Base-by-base conservation (phyloP, 1,284 basidiomycete species). In the Mycena sp. region DNA sequence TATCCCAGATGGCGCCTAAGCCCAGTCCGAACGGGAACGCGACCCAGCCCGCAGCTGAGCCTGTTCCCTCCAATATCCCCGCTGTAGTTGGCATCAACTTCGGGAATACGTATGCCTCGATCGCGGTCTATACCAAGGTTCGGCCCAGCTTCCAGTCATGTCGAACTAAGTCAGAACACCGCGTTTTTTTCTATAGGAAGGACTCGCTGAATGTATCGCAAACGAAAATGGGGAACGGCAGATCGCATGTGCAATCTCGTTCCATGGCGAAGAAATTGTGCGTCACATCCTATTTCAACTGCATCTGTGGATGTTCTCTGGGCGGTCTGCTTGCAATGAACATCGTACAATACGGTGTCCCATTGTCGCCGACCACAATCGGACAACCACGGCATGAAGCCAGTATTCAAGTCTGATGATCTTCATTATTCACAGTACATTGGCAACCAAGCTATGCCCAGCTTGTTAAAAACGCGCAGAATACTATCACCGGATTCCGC, bases 141-240 rank as follows among this genome's bases (percentile, higher is more conserved):
- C 43, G 68, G 46, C 40, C 10, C 46, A 32, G n/a, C 40, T 38
- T 41, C 55, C 7, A 35, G 7, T 35, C 14, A 40, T 19, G 17
- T 23, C 51, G 66, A 60, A 50, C 51, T 37, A 1, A 6, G 26
- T 9, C 43, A 5, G 19, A 43, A 45, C n/a, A n/a, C n/a, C n/a
- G n/a, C n/a, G n/a, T 46, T 54, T 32, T 30, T 51, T 52, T 49
- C 37, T 56, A 38, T 70, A 95, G 93, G 94, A 96, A 79, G 94
- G 94, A 25, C 82, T 91, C 44, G 90, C 96, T 32, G 93, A 94
- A 74, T 96, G 94, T 75, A 99, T 99, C 68, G 97, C 97, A 25
- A 99, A 99, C 78, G 96, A 99, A 77, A 97, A 99, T 74, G 97
- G 97, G 50, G 97, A 99, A 77, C 90, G 97, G 41, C 98, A 99